Percentiles rank a stretch among this genome's conserved stretches.
phyloP scores from a whole-genome alignment of 768 basidiomycete genomes.

The Leucosporidium yakuticum region DNA sequence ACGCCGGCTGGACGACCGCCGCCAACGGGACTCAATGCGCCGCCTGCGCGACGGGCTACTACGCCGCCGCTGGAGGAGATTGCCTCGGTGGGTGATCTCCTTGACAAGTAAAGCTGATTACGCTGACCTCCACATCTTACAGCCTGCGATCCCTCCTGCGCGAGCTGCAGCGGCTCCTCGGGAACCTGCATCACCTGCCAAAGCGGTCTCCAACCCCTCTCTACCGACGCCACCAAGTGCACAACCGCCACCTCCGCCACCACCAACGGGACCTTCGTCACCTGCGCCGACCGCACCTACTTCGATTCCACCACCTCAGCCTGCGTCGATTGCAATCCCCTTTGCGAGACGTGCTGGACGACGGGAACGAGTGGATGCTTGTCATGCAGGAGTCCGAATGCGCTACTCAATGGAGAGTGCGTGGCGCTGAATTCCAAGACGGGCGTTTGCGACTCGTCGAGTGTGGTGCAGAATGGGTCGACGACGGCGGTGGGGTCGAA shows the following conservation, averaged over 20 bases:
- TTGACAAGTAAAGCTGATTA: background rate
- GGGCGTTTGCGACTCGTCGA: constrained; percentile 57
- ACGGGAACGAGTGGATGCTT: constrained; percentile 65
- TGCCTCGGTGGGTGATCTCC: constrained; percentile 56
- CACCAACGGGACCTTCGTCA: constrained; percentile 47
- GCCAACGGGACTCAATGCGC: constrained; percentile 63
- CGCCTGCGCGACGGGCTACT: constrained; percentile 68
- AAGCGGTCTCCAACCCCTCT: constrained; percentile 61
- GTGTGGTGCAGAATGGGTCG: constrained; percentile 5
- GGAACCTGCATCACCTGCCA: constrained; percentile 70
- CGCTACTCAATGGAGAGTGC: constrained; percentile 62
- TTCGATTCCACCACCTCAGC: constrained; percentile 43
- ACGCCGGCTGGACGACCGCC: constrained; percentile 66
- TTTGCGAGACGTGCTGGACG: constrained; percentile 58
- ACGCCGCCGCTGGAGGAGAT: constrained; percentile 61
- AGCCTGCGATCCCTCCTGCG: constrained; percentile 72
- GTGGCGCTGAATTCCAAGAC: constrained; percentile 55
- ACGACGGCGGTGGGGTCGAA: constrained; percentile 50
- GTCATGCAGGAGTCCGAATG: constrained; percentile 59
- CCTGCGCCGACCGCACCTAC: constrained; percentile 67
- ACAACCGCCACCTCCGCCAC: constrained; percentile 43
- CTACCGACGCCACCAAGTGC: constrained; percentile 64
- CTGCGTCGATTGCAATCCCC: constrained; percentile 50
- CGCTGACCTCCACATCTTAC: constrained; percentile 7
- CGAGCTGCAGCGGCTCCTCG: constrained; percentile 54